Conservation (phyloP, 1,139 yeast species). For the Hansenula lynferdii region DNA sequence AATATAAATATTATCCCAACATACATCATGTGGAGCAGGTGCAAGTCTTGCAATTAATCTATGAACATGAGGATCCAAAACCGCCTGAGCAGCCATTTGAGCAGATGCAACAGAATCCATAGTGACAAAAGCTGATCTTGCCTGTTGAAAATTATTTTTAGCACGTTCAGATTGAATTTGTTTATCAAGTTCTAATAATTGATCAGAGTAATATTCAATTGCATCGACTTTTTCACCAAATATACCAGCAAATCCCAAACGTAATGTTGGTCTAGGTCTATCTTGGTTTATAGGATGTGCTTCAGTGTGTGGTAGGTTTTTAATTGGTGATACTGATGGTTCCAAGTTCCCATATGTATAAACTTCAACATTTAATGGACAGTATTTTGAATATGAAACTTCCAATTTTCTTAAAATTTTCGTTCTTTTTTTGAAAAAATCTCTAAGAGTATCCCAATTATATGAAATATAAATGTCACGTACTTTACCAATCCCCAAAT, state of each 20-base stretch:
- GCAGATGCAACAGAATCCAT: constrained; percentile 85
- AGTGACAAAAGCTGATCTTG: constrained; percentile 65
- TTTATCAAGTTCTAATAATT: constrained; percentile 52
- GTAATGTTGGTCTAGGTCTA: constrained; percentile 33
- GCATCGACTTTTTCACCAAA: constrained; percentile 62
- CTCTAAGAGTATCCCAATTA: constrained; percentile 47
- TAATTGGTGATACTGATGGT: constrained; percentile 19
- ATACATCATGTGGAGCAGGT: constrained; percentile 79
- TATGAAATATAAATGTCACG: constrained; percentile 49
- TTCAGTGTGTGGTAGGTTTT: constrained; percentile 6
- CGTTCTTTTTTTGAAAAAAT: constrained; percentile 35
- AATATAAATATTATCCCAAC: constrained; percentile 72
- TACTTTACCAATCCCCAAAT: constrained; percentile 57
- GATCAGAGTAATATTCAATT: constrained; percentile 53
- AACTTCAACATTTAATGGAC: constrained; percentile 40
- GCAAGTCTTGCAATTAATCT: constrained; percentile 67
- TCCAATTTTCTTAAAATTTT: constrained; percentile 37
- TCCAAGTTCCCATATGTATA: constrained; percentile 21
- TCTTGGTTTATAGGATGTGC: constrained; percentile 8
- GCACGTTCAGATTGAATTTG: constrained; percentile 46
- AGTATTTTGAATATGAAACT: constrained; percentile 37
- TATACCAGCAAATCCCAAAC: constrained; percentile 42
- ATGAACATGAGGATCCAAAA: constrained; percentile 71
- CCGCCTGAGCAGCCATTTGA: constrained; percentile 83
- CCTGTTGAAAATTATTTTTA: constrained; percentile 36